A percentile compares a stretch with the other conserved stretches of the same genome.
phyloP scores from a whole-genome alignment of 129 eudicot genomes.

The Artemisia tridentata region DNA sequence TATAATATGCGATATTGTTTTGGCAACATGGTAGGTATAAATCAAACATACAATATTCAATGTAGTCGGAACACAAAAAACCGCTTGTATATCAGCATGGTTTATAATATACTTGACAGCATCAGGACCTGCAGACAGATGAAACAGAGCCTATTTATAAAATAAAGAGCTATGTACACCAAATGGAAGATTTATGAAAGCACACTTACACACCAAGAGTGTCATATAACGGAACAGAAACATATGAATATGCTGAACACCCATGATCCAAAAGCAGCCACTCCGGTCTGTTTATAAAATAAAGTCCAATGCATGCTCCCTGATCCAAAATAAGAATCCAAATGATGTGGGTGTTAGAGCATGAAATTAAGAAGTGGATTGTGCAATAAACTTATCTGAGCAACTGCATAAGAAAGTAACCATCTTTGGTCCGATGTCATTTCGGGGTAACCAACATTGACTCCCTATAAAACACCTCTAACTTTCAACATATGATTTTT shows the following conservation, averaged over 20 bases:
- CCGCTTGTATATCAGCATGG: constrained; percentile 87
- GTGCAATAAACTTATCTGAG: constrained; percentile 1
- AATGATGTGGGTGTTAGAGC: neutral
- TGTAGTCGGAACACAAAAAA: constrained; percentile 84
- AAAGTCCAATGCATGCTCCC: constrained; percentile 90
- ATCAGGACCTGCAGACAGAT: constrained; percentile 77
- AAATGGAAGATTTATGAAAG: constrained; percentile 16
- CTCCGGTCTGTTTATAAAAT: constrained; percentile 86
- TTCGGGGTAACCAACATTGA: no score
- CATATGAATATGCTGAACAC: constrained; percentile 87
- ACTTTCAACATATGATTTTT: no score
- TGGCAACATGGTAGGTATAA: neutral
- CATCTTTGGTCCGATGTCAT: no score
- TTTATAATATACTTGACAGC: constrained; percentile 84
- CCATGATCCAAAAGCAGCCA: constrained; percentile 95
- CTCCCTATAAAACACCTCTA: no score
- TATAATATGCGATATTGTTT: neutral
- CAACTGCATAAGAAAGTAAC: neutral
- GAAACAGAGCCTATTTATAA: constrained; percentile 8
- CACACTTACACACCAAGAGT: constrained; percentile 85
- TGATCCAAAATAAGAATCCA: constrained; percentile 30
- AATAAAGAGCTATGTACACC: neutral
- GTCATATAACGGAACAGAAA: constrained; percentile 94
- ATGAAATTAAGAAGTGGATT: neutral
- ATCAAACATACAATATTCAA: constrained; percentile 72